Conservation (phyloP, 2,329 filamentous ascomycete genomes). For the Metarhizium anisopliae region DNA sequence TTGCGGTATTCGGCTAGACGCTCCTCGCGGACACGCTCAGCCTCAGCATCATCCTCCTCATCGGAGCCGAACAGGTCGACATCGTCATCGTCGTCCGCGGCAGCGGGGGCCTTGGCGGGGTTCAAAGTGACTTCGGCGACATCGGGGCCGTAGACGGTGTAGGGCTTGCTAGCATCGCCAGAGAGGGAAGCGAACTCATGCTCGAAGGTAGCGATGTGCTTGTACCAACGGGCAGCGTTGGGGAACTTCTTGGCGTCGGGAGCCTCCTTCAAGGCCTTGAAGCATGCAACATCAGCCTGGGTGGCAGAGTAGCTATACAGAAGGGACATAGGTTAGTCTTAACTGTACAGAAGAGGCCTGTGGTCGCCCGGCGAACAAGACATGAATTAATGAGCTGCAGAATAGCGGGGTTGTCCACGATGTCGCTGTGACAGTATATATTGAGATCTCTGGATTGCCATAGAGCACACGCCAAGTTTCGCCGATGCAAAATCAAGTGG, state of each 20-base stretch:
- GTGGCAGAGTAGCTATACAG: slow-evolving; percentile 52
- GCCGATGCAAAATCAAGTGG: no score
- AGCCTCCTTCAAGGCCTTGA: slow-evolving; percentile 73
- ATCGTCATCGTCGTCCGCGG: slow-evolving; percentile 62
- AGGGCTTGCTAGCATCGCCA: slow-evolving; percentile 82
- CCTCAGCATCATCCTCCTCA: slow-evolving; percentile 89
- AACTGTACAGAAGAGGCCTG: neutral
- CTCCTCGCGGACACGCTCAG: slow-evolving; percentile 74
- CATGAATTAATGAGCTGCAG: neutral
- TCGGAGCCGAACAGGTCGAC: slow-evolving; percentile 91
- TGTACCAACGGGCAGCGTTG: slow-evolving; percentile 95
- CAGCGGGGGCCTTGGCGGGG: slow-evolving; percentile 72
- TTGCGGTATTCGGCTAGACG: slow-evolving; percentile 87
- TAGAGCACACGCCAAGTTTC: no score
- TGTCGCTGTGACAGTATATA: neutral
- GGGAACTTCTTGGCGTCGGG: slow-evolving; percentile 84
- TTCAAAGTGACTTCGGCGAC: slow-evolving; percentile 67
- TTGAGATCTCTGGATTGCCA: no score
- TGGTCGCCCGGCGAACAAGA: neutral
- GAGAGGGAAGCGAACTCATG: slow-evolving; percentile 84
- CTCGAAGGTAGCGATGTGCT: slow-evolving; percentile 91
- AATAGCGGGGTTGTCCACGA: neutral
- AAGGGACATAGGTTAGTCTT: neutral
- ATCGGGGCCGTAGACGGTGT: slow-evolving; percentile 88
- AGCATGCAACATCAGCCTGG: slow-evolving; percentile 93